phyloP scores from a whole-genome alignment of 2,329 filamentous ascomycete species.

The Lachnellula willkommii region DNA sequence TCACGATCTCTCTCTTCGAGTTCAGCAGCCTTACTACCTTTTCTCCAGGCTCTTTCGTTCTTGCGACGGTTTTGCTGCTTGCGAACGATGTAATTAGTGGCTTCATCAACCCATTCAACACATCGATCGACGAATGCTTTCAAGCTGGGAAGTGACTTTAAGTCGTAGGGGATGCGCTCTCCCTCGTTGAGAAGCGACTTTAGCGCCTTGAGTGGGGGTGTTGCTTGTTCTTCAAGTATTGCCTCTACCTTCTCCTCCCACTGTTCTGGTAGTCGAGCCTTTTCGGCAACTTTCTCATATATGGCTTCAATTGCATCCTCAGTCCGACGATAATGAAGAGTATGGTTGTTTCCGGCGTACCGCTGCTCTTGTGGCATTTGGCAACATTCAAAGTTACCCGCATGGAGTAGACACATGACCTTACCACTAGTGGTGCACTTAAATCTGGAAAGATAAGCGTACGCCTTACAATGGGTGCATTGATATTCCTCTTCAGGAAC shows the following conservation, averaged over 20 bases:
- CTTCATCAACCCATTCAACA: constrained; percentile 97
- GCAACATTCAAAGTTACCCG: constrained; percentile 77
- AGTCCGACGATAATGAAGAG: constrained; percentile 70
- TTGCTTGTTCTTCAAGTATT: constrained; percentile 75
- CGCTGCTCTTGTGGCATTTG: constrained; percentile 60
- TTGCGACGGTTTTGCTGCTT: constrained; percentile 98
- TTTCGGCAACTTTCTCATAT: constrained; percentile 76
- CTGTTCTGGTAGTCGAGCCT: constrained; percentile 74
- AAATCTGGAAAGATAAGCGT: constrained; percentile 85
- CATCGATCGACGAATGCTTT: constrained; percentile 90
- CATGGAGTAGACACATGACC: constrained; percentile 75
- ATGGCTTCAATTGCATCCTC: constrained; percentile 62
- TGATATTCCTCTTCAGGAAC: constrained; percentile 89
- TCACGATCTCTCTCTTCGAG: constrained; percentile 80
- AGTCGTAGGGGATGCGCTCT: constrained; percentile 88
- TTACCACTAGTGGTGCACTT: constrained; percentile 78
- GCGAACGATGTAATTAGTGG: constrained; percentile 89
- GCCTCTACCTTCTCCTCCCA: constrained; percentile 91
- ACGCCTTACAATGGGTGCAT: constrained; percentile 87
- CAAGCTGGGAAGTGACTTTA: constrained; percentile 75
- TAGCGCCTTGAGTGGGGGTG: constrained; percentile 79
- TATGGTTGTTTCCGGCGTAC: constrained; percentile 65
- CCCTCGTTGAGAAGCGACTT: constrained; percentile 83
- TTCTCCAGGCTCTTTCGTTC: constrained; percentile 82
- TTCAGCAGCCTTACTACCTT: constrained; percentile 69